Evolutionary conservation across 2,329 filamentous ascomycete species (phyloP).

Genomic region (Neofusicoccum cordaticola): DNA sequence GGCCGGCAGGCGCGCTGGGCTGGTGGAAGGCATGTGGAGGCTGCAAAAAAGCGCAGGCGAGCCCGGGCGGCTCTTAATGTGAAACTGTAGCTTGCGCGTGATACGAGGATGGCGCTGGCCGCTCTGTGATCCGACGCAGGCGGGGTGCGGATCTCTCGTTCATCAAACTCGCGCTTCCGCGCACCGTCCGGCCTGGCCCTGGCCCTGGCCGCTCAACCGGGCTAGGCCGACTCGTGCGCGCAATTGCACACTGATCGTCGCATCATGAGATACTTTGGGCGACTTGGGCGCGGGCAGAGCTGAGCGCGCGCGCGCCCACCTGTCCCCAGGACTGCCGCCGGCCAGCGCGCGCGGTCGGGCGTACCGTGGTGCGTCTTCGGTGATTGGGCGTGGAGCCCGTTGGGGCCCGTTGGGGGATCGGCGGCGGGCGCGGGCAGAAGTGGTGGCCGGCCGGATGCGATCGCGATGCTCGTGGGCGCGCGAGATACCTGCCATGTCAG

Average conservation of each 20-base stretch:
- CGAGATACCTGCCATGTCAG: neutral
- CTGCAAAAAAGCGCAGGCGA: constrained; percentile 12
- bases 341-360: constrained; percentile 7
- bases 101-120: constrained; percentile 10
- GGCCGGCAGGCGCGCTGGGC: neutral
- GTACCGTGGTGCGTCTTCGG: constrained; percentile 15
- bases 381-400: constrained; percentile 11
- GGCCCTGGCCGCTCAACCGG: neutral
- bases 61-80: constrained; percentile 5
- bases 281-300: constrained; percentile 9
- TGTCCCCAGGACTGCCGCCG: neutral
- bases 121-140: constrained; percentile 9
- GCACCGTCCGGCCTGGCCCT: constrained; percentile 4
- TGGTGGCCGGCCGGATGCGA: neutral
- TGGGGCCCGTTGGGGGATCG: constrained; percentile 9
- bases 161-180: constrained; percentile 15
- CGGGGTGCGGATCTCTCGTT: constrained; percentile 13
- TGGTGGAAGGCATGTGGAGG: constrained; percentile 11
- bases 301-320: neutral
- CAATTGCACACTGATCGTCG: constrained; percentile 8
- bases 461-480: neutral
- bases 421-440: neutral
- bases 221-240: constrained; percentile 1
- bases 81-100: constrained; percentile 13
- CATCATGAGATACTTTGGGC: constrained; percentile 10